These are phyloP conservation scores for Globisporangium barbulae DNA, from an alignment of 352 stramenopile species.

Conservation along the genomic window DNA sequence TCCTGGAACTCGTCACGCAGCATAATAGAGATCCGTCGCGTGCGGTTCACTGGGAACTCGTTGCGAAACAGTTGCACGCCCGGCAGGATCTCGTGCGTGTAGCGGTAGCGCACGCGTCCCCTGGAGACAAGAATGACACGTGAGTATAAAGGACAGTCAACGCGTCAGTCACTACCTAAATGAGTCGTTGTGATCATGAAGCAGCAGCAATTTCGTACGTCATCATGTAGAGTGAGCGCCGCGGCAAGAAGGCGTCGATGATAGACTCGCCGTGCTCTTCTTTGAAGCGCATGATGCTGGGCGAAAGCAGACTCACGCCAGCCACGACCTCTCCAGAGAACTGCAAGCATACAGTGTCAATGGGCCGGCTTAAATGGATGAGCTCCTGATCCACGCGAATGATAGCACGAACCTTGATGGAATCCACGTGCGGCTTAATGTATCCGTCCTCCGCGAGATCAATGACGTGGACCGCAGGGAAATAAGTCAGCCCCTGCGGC, in stretches of 20 bases:
- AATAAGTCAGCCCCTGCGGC: conserved; percentile 61
- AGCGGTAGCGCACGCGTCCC: conserved; percentile 77
- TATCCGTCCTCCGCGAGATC: conserved; percentile 78
- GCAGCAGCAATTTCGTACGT: conserved; percentile 36
- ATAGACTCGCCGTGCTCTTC: conserved; percentile 71
- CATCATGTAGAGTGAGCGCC: conserved; percentile 87
- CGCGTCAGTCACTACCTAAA: background rate
- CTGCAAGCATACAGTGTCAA: conserved; percentile 16
- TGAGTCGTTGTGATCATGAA: background rate
- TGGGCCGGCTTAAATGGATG: background rate
- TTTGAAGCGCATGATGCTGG: conserved; percentile 83
- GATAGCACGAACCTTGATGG: conserved; percentile 55
- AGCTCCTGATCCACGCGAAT: background rate
- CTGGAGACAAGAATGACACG: conserved; percentile 17
- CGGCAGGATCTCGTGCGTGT: conserved; percentile 84
- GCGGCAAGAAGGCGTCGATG: conserved; percentile 63
- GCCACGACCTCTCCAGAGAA: conserved; percentile 80
- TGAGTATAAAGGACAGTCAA: background rate
- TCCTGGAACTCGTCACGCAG: conserved; percentile 62
- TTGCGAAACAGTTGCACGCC: conserved; percentile 53
- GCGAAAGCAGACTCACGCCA: conserved; percentile 70
- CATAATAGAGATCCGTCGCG: conserved; percentile 83
- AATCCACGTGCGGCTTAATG: conserved; percentile 85
- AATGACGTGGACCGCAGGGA: conserved; percentile 79
- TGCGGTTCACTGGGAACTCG: conserved; percentile 58